Conservation (phyloP, 1,284 basidiomycete species). For the Cystobasidium slooffiae region DNA sequence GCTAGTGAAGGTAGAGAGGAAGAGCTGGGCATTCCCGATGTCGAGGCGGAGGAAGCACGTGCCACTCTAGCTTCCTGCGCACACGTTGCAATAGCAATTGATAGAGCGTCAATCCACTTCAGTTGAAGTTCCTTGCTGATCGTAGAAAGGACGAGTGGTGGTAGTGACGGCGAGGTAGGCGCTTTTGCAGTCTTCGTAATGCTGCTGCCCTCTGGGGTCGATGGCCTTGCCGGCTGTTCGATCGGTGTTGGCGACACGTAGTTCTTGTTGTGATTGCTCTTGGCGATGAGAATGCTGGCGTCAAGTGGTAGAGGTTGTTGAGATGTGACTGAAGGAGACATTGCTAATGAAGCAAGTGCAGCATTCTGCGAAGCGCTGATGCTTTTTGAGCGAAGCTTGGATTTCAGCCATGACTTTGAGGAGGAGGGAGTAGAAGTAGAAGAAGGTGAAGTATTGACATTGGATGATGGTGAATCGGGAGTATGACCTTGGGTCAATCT, state of each 20-base stretch:
- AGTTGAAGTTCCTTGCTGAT: constrained; percentile 30
- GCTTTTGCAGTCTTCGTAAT: background rate
- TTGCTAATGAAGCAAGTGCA: background rate
- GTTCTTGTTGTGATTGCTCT: background rate
- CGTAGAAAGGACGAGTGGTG: constrained; percentile 18
- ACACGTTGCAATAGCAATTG: background rate
- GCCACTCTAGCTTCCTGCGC: background rate
- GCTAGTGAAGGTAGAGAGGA: constrained; percentile 24
- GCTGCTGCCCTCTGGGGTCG: background rate
- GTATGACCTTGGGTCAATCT: background rate
- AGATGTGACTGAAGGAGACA: constrained; percentile 8
- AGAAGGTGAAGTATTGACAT: background rate
- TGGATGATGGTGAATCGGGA: background rate
- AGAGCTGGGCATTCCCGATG: background rate
- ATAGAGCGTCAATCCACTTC: constrained; percentile 24
- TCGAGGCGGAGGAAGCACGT: background rate
- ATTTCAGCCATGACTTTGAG: constrained; percentile 22
- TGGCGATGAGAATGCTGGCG: background rate
- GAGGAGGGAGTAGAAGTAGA: constrained; percentile 9
- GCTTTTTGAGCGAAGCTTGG: constrained; percentile 36
- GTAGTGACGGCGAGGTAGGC: too few species aligned
- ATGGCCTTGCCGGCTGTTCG: background rate
- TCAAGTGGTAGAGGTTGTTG: background rate
- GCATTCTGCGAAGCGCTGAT: constrained; percentile 17
- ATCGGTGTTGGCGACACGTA: background rate